phyloP scores from a whole-genome alignment of 495 filamentous ascomycete species.

The Neurospora discreta region DNA sequence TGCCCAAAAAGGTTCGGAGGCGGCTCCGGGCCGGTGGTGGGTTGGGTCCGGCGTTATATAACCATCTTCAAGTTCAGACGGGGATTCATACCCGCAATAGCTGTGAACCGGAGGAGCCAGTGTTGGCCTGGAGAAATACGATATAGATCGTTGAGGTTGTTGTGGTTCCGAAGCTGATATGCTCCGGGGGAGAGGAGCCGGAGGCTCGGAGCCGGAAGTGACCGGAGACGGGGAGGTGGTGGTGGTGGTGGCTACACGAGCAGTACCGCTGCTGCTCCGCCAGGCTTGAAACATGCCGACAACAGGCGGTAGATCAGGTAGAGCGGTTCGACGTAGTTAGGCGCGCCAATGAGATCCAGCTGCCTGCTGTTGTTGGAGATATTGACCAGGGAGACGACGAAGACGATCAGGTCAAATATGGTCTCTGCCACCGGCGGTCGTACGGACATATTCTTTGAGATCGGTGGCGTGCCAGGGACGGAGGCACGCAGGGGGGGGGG shows the following conservation, averaged over 20 bases:
- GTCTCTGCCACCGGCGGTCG: constrained; percentile 4
- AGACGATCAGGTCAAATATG: constrained; percentile 10
- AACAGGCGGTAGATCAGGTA: constrained; percentile 8
- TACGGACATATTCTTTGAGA: not conserved
- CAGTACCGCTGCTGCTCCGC: constrained; percentile 83
- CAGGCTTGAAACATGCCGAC: constrained; percentile 43
- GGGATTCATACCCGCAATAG: constrained; percentile 5
- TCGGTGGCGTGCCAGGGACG: not conserved
- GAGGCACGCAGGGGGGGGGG: not conserved
- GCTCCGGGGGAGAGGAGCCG: not conserved
- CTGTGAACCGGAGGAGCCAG: not conserved
- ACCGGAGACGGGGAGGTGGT: not conserved
- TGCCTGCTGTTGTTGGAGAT: constrained; percentile 5
- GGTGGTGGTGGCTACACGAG: constrained; percentile 38
- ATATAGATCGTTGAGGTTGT: not conserved
- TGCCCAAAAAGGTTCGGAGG: not conserved
- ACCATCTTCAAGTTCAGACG: constrained; percentile 3
- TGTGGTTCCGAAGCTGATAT: not conserved
- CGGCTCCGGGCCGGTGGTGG: not conserved
- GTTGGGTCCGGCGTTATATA: not conserved
- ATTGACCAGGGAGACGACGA: constrained; percentile 7
- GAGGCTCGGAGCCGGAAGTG: not conserved
- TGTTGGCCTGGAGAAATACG: not conserved
- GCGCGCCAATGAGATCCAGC: constrained; percentile 6
- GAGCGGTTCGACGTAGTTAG: not conserved